Evolutionary conservation across 441 rosid species (phyloP).

Genomic region (Mallotus japonicus): DNA sequence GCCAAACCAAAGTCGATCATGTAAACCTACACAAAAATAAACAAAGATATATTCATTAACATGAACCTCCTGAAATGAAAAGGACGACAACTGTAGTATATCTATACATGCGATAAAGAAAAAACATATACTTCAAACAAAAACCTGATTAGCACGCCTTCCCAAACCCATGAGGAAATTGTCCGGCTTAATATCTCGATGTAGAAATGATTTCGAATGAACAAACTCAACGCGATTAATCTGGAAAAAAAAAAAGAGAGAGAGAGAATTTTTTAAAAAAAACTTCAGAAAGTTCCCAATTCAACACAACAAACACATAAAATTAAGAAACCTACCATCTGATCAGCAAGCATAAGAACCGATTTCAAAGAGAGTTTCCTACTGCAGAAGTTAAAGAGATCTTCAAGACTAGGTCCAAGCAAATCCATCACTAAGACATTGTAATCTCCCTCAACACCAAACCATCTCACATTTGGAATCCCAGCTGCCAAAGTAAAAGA

Average conservation of each 20-base stretch:
- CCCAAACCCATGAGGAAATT: constrained; percentile 97
- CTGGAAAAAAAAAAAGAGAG: constrained; percentile 44
- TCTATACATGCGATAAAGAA: neutral
- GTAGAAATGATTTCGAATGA: constrained; percentile 90
- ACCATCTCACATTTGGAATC: constrained; percentile 93
- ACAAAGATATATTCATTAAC: constrained; percentile 6
- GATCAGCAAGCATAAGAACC: constrained; percentile 97
- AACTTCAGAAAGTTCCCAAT: constrained; percentile 15
- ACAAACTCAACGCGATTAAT: constrained; percentile 87
- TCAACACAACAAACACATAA: constrained; percentile 4
- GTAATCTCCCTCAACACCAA: constrained; percentile 93
- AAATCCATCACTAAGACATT: constrained; percentile 96
- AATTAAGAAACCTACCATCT: constrained; percentile 57
- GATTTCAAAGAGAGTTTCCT: constrained; percentile 91
- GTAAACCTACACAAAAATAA: constrained; percentile 54
- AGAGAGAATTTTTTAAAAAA: neutral
- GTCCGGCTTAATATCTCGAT: constrained; percentile 97
- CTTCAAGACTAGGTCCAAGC: constrained; percentile 98
- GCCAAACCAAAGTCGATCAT: constrained; percentile 95
- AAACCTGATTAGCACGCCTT: constrained; percentile 95
- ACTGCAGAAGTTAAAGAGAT: constrained; percentile 92
- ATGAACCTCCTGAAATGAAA: neutral
- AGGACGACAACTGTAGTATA: neutral
- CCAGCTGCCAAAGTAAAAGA: constrained; percentile 58
- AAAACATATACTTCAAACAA: constrained; percentile 14